Evolutionary conservation across 129 eudicot species (phyloP), one percentile per base, ranked within the genome.

Genomic region (Flaveria robusta): DNA sequence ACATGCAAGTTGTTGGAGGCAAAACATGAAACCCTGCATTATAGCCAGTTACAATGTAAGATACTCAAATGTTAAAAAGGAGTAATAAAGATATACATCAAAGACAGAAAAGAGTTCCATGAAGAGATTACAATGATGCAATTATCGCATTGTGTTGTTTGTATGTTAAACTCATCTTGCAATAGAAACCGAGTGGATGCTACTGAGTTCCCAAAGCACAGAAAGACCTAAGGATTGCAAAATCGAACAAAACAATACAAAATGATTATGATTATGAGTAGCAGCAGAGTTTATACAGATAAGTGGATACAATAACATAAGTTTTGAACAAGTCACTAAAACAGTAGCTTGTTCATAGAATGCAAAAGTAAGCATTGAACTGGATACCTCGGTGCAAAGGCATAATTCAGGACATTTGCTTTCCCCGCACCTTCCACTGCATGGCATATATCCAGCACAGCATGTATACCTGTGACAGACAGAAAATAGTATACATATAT

Each of bases 401-500:
- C 99, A 95, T 58, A 91, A 77, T 64, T 95, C 96, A 68, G 99
- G 99, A 76, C 99, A 95, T 67, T 82, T 79, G 65, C 96, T 91
- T 86, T 91, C 99, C 42, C 99, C 99, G 79, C 99, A 95, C 65
- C 97, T 86, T 49, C 99, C 99, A 85, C 99, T 95, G 77, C 99
- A 95, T 58, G 99, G 99, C 95, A 91, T 87, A 68, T 87, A 95
- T 66, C 99, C 99, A 67, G 90, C 97, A 86, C 97, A 91, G 67
- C 99, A 95, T 37, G 82, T 86, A 83, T 95, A 95, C 83, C 96
- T 91, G 65, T 56, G 74, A 39, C 70, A 77, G n/a, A 54, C 49
- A 75, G 31, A 18, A 27, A 70, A 77, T 47, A 37, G 10, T 43
- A 68, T 16, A 62, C 14, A 7, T 14, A 63, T 58, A 2, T 22